phyloP scores from a whole-genome alignment of 495 filamentous ascomycete genomes.

The Aspergillus sparsus region DNA sequence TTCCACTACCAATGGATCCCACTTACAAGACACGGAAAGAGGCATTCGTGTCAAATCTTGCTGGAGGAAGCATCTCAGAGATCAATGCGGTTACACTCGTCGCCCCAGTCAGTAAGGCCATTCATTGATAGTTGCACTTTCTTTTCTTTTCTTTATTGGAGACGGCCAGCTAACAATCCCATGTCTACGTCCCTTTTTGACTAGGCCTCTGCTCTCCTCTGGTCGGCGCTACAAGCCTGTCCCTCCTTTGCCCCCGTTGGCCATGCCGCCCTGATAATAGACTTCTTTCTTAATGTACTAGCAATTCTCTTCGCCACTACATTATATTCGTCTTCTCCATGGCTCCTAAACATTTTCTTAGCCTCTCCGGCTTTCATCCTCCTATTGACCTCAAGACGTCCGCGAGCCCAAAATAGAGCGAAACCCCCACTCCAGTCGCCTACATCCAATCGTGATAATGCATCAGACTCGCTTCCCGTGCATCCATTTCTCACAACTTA shows the following conservation, averaged over 20 bases:
- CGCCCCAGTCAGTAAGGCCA: constrained; percentile 66
- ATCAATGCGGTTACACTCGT: constrained; percentile 84
- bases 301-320: constrained; percentile 83
- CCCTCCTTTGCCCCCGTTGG: constrained; percentile 77
- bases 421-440: constrained; percentile 54
- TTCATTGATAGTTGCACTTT: background rate
- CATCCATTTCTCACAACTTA: constrained; percentile 93
- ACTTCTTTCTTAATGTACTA: constrained; percentile 84
- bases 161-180: background rate
- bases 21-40: constrained; percentile 90
- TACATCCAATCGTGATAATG: constrained; percentile 20
- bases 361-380: constrained; percentile 67
- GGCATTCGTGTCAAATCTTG: constrained; percentile 89
- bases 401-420: constrained; percentile 51
- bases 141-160: background rate
- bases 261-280: constrained; percentile 64
- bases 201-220: constrained; percentile 79
- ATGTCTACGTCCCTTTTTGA: background rate
- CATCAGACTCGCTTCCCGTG: constrained; percentile 62
- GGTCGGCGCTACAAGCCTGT: constrained; percentile 88
- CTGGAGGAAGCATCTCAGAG: constrained; percentile 80
- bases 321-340: constrained; percentile 73
- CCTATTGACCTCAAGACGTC: constrained; percentile 49
- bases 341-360: constrained; percentile 75
- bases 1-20: constrained; percentile 47